A percentile compares a stretch with the other conserved stretches of the same genome.
Conservation (phyloP, 345 rosid species). For the Eucalyptus regnans region DNA sequence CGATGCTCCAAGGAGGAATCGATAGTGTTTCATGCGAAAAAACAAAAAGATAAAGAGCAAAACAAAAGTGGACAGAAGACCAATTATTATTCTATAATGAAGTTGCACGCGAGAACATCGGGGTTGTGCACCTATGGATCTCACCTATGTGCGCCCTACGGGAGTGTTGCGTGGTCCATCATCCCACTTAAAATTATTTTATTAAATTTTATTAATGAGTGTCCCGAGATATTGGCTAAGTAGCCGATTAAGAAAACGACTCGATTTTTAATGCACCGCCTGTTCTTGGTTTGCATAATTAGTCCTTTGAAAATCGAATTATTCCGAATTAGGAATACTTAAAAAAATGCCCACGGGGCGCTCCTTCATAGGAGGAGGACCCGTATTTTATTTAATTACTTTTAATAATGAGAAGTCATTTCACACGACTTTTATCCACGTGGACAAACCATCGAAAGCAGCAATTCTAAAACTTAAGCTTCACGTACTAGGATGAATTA, state of each 20-base stretch:
- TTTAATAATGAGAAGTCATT: neutral
- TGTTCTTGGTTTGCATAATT: neutral
- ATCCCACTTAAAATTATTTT: neutral
- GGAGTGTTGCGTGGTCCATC: neutral
- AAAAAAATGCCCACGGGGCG: neutral
- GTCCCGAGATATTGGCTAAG: neutral
- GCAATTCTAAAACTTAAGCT: neutral
- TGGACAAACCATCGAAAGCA: neutral
- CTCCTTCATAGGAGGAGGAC: neutral
- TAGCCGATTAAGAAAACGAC: neutral
- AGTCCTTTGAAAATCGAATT: neutral
- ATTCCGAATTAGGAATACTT: neutral
- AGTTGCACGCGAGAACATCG: neutral
- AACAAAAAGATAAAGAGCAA: neutral
- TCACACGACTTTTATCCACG: neutral
- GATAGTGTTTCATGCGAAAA: neutral
- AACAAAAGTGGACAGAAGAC: neutral
- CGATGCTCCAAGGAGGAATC: neutral
- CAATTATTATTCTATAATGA: neutral
- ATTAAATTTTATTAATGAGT: neutral
- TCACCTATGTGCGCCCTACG: neutral
- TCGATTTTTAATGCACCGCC: neutral
- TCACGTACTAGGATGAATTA: neutral
- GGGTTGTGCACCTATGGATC: neutral
- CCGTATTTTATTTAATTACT: neutral